Percentiles rank a stretch among this genome's conserved stretches.
These are phyloP conservation scores for Ganoderma boninense DNA, from an alignment of 1,284 basidiomycete genomes.

Conservation along the genomic window DNA sequence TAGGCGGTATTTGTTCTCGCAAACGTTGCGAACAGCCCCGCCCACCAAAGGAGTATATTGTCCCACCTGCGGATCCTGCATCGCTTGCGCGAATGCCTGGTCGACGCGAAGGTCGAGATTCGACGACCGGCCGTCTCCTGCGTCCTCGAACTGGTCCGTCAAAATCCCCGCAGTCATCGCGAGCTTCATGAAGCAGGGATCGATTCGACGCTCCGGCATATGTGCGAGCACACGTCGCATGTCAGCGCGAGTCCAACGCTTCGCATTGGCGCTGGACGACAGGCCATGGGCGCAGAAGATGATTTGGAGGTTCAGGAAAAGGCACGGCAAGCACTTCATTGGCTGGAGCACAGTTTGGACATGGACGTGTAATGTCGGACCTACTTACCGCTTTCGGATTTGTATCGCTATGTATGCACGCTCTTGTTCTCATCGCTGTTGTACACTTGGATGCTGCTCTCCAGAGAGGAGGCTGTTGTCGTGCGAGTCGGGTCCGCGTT, in stretches of 20 bases:
- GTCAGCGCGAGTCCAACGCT: conserved; percentile 42
- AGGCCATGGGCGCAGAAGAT: conserved; percentile 47
- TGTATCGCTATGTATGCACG: conserved; percentile 22
- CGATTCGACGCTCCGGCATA: conserved; percentile 51
- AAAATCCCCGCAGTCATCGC: conserved; percentile 44
- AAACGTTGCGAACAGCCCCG: conserved; percentile 69
- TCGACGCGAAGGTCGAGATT: conserved; percentile 61
- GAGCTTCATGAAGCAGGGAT: conserved; percentile 54
- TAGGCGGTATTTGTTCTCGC: conserved; percentile 67
- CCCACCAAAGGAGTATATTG: conserved; percentile 57
- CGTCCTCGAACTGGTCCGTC: conserved; percentile 58
- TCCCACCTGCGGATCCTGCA: conserved; percentile 57
- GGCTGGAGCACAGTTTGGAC: conserved; percentile 36
- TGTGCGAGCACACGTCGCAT: conserved; percentile 58
- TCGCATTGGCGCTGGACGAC: conserved; percentile 38
- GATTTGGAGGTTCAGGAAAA: conserved; percentile 65
- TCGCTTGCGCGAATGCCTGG: conserved; percentile 62
- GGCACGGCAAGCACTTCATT: conserved; percentile 58
- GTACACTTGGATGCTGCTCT: conserved; percentile 4
- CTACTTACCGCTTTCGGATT: conserved; percentile 7
- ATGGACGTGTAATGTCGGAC: conserved; percentile 27
- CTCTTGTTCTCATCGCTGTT: conserved; percentile 12
- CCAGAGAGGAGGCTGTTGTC: conserved; percentile 7
- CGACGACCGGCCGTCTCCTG: conserved; percentile 68
- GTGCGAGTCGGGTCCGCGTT: conserved; percentile 12